Base-by-base conservation (phyloP, 345 rosid genomes). In the Brassica nigra region DNA sequence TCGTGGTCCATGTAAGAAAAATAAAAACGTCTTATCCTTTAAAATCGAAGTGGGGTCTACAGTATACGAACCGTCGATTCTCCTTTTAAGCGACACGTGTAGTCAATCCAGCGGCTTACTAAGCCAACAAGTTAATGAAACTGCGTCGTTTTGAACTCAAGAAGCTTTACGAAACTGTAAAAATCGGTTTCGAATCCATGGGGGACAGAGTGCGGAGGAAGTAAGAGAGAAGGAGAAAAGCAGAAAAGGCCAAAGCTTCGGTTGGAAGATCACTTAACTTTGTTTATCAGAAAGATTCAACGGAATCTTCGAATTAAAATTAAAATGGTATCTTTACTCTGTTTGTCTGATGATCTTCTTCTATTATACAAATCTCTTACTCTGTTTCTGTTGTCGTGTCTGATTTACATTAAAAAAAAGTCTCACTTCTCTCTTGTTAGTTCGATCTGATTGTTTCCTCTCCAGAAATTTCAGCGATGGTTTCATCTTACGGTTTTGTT, bases 201-300 rank as follows among this genome's bases (percentile, higher is more conserved):
- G 75, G 83, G 83, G 54, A 34, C 71, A 70, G 80, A 80, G 80
- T 76, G 71, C 33, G 66, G 39, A 69, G 37, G 79, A 80, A 75
- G 79, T 1, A 59, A 78, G 36, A 18, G 47, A 55, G 58, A 59
- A 66, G 33, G 10, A 5, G 8, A 69, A 62, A 77, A 79, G 74
- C 65, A 59, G 33, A 80, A 75, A 70, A 70, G 76, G 64, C 76
- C 39, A 75, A 80, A 70, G 66, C 79, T 75, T 80, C 80, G 39
- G 68, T 75, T 71, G 18, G 49, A 69, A 75, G 76, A 70, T 75
- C 76, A 12, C 31, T 70, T 70, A 76, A 62, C 18, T 31, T 67
- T 68, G 29, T 28, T 74, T 1, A 12, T 14, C 3, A 61, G 14
- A 68, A 6, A 59, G 76, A 80, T 57, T 66, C 80, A 75, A 5